Evolutionary conservation across 768 basidiomycete genomes (phyloP), one percentile per base, ranked within the genome.

Genomic region (Tubosaeta sp.): DNA sequence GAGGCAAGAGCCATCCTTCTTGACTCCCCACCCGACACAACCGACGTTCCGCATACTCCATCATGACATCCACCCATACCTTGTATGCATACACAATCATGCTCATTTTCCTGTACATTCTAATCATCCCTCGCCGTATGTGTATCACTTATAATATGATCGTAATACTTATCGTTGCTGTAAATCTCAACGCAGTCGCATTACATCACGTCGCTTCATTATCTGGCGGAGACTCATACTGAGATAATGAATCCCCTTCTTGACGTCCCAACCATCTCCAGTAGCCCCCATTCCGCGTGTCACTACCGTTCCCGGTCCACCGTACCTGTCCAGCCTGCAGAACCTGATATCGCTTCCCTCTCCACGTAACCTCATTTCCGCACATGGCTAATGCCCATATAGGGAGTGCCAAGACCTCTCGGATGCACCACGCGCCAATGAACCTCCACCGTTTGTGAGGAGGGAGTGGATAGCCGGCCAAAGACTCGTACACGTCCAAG

Each of bases 381-480:
- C 85, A 70, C 37, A 99, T 81, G 6, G 90, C 95, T 55, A 86
- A 73, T 7, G 86, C 45, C 82, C 85, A 99, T 52, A 98, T 91
- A 0, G 97, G 97, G 19, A 98, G 72, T 5, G 95, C 86, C 53
- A 95, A 67, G 37, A 85, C 12, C 71, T 99, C 97, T 51, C 97
- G 79, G 17, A 78, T 72, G 16, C 75, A 66, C 92, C 94, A 99
- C 7, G 92, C 90, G 29, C 73, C 62, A 39, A 92, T 59, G 68
- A 97, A 97, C 46, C 72, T 62, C 71, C 75, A 76, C 12, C 75
- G 72, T 44, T 74, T 73, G 32, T 72, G 65, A 37, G 70, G 61
- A 2, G 80, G 79, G 42, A 88, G 64, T 46, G 83, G 74, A 66
- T 84, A 76, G 27, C 85, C 83, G 32, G 85, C 81, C 50, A 98